phyloP scores from a whole-genome alignment of 1,139 yeast genomes.

The Pneumocystis oryctolagi region DNA sequence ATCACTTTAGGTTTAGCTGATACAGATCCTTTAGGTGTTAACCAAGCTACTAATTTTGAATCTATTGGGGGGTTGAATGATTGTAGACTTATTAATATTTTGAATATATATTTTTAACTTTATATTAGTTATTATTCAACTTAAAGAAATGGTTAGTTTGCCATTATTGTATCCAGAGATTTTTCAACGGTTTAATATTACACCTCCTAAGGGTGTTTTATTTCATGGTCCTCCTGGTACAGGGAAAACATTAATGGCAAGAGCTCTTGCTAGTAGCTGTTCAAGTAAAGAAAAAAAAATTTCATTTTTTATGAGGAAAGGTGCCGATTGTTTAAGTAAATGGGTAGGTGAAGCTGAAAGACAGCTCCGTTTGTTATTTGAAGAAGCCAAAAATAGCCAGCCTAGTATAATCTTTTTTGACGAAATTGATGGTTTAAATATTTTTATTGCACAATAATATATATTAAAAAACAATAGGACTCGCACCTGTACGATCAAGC shows the following conservation, averaged over 20 bases:
- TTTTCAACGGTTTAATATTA: constrained; percentile 74
- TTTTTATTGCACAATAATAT: background rate
- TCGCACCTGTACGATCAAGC: constrained; percentile 93
- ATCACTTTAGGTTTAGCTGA: constrained; percentile 38
- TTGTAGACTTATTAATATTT: constrained; percentile 6
- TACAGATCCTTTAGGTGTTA: constrained; percentile 88
- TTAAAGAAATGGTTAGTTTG: constrained; percentile 92
- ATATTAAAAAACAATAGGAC: constrained; percentile 15
- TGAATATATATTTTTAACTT: constrained; percentile 19
- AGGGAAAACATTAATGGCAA: constrained; percentile 95
- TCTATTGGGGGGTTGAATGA: constrained; percentile 87
- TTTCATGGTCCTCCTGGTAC: constrained; percentile 99
- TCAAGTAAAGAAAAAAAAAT: constrained; percentile 68
- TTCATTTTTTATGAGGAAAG: constrained; percentile 95
- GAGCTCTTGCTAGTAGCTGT: constrained; percentile 92
- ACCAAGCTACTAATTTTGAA: constrained; percentile 78
- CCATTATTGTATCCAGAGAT: constrained; percentile 90
- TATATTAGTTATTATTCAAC: constrained; percentile 48
- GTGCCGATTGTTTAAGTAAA: constrained; percentile 91
- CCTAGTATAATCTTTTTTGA: constrained; percentile 93
- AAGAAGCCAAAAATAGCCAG: constrained; percentile 90
- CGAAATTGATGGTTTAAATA: constrained; percentile 67
- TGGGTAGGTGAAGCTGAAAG: constrained; percentile 99
- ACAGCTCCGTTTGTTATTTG: constrained; percentile 74
- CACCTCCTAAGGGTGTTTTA: constrained; percentile 94